phyloP scores from a whole-genome alignment of 2,329 filamentous ascomycete genomes.

The Sclerotinia subarctica region DNA sequence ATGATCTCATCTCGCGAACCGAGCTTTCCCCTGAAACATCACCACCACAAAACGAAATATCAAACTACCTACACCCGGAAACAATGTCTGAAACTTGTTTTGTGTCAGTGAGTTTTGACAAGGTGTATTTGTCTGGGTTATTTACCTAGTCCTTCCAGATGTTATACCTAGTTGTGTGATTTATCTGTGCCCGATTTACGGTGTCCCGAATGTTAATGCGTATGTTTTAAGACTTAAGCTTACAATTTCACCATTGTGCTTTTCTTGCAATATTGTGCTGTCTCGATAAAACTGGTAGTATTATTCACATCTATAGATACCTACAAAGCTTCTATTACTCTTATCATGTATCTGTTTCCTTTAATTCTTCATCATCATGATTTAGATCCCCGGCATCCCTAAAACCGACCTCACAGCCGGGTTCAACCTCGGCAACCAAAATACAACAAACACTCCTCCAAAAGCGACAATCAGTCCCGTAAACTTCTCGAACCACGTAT shows the following conservation, averaged over 20 bases:
- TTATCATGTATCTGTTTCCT: background rate
- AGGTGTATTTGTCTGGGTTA: background rate
- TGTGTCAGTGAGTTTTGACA: background rate
- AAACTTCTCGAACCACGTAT: conserved; percentile 94
- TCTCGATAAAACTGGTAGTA: background rate
- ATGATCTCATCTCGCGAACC: background rate
- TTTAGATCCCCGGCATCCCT: conserved; percentile 43
- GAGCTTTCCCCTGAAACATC: conserved; percentile 9
- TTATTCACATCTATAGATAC: background rate
- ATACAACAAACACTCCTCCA: conserved; percentile 48
- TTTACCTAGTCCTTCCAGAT: background rate
- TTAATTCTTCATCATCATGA: background rate
- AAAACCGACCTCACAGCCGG: conserved; percentile 45
- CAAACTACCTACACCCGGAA: background rate
- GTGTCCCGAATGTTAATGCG: background rate
- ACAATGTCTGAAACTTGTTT: background rate
- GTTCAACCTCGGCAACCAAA: conserved; percentile 48
- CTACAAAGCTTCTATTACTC: background rate
- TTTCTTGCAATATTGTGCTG: background rate
- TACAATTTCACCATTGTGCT: background rate
- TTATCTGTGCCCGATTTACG: background rate
- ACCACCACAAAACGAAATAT: background rate
- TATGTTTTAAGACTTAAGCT: background rate
- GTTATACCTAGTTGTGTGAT: too few relatives aligned
- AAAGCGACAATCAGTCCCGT: conserved; percentile 50